Evolutionary conservation across 495 filamentous ascomycete genomes (phyloP), one percentile per base, ranked within the genome.

Genomic region (Talaromyces trachyspermus): DNA sequence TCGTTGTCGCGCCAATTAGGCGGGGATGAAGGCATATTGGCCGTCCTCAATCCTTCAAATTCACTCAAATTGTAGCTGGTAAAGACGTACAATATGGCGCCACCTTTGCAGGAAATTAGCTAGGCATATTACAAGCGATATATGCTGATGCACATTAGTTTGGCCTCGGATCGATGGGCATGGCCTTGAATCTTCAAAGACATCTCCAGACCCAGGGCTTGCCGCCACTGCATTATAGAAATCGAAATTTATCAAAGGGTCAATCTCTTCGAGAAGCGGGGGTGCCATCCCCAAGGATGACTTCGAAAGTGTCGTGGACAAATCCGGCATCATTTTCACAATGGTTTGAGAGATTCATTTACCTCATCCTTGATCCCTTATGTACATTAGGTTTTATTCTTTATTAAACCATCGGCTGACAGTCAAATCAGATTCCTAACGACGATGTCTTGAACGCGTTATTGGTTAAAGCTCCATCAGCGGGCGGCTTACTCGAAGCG

Each of bases 141-240:
- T 15, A 15, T 14, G 33, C 5, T 14, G 4, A 36, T 36, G 11
- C n/a, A 36, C 27, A 12, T 12, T 15, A 49, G 48, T 51, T 48
- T 46, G 67, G 67, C 40, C 60, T 69, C 17, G 67, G 67, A 12
- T 66, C 61, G 5, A 69, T 69, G 67, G 65, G 56, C 22, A 71
- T 71, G 68, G 58, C 66, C 17, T 54, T 58, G 32, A 71, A 69
- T 43, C 53, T 71, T n/a, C 65, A 69, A 42, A 63, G 54, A 26
- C 48, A 65, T 46, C 52, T 69, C 2, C 23, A 20, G n/a, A 37
- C 30, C 10, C 54, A 54, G 18, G 25, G 37, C 14, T 17, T 42
- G 8, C 48, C 50, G 29, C 42, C 61, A 5, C 53, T 71, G 15
- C 46, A 45, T 22, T 65, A 59, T 49, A 58, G 52, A 18, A 65